Evolutionary conservation across 164 flowering plant genomes (phyloP), one percentile per base, ranked within the genome.

Genomic region (Chimonanthus salicifolius): DNA sequence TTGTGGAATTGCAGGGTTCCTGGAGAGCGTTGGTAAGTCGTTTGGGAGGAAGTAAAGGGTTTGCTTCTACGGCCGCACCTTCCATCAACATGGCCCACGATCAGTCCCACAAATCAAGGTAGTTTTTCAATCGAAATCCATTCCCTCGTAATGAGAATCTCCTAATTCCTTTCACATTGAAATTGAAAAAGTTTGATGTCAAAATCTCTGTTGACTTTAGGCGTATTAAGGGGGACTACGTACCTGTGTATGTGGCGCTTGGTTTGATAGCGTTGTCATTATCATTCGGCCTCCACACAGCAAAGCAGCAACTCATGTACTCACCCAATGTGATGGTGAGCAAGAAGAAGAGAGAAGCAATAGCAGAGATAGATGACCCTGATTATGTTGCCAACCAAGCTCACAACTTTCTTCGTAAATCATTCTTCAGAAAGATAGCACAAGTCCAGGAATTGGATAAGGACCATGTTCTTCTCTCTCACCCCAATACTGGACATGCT

Each of bases 381-480:
- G 93, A 90, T 6, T 54, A 43, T 0, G 85, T 82, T 71, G 79
- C 76, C 43, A 82, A 82, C 10, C 79, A 82, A 5, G 82, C 87
- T 0, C 79, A 83, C 5, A 80, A 80, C 63, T 94, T 90, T 48
- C 43, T 88, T 21, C 71, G 49, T 11, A 81, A 81, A 60, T 90
- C 94, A 0, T 85, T 88, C 13, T 87, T 89, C 74, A 80, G 97
- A 82, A 90, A 88, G 78, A 81, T 90, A 47, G 96, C 96, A 0
- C 97, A 90, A 73, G 66, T 94, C 13, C 89, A 88, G 74, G 89
- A 2, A 21, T 7, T 33, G 64, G 68, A 20, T 65, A 16, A 5
- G 70, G 73, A 60, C 50, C 4, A 58, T 2, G 49, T 67, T 47
- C 1, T 33, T 33, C 0, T 82, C 7, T 69, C 79, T 11, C 76